These are phyloP conservation scores for Fomitopsis schrenkii DNA, from an alignment of 1,284 basidiomycete genomes.

Conservation along the genomic window DNA sequence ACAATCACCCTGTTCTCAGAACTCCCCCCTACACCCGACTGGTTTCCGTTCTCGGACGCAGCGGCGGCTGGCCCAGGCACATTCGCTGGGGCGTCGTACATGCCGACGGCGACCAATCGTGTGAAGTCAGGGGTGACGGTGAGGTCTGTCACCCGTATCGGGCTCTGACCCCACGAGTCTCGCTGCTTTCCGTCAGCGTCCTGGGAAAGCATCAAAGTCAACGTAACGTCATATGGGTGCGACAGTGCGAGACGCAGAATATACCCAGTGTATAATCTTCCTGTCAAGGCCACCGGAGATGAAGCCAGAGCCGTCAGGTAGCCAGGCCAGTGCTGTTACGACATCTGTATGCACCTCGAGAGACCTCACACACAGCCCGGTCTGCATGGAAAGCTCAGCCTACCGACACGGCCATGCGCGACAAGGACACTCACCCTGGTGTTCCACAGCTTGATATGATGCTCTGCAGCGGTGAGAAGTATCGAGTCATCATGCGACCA, in stretches of 20 bases:
- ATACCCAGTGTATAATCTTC: constrained; percentile 85
- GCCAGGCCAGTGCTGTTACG: constrained; percentile 85
- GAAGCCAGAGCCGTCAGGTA: constrained; percentile 87
- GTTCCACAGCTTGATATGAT: constrained; percentile 84
- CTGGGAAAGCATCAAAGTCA: constrained; percentile 34
- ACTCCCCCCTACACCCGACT: constrained; percentile 34
- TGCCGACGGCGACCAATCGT: constrained; percentile 81
- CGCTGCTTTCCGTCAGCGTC: constrained; percentile 68
- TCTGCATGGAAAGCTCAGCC: constrained; percentile 38
- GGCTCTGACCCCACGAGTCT: constrained; percentile 67
- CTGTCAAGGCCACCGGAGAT: constrained; percentile 89
- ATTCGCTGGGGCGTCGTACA: constrained; percentile 39
- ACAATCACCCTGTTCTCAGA: constrained; percentile 68
- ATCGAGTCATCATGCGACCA: constrained; percentile 89
- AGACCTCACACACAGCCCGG: constrained; percentile 60
- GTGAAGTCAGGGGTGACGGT: constrained; percentile 84
- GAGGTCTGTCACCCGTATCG: constrained; percentile 87
- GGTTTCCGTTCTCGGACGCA: constrained; percentile 30
- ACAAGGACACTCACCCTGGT: constrained; percentile 52
- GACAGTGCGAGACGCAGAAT: constrained; percentile 21
- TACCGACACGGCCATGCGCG: background rate
- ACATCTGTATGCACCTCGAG: constrained; percentile 77
- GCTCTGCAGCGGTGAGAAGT: constrained; percentile 79
- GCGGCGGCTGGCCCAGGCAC: constrained; percentile 28
- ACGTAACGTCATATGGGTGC: constrained; percentile 2